Evolutionary conservation across 805 yeast species (phyloP).

Genomic region (Yarrowia alimentaria): DNA sequence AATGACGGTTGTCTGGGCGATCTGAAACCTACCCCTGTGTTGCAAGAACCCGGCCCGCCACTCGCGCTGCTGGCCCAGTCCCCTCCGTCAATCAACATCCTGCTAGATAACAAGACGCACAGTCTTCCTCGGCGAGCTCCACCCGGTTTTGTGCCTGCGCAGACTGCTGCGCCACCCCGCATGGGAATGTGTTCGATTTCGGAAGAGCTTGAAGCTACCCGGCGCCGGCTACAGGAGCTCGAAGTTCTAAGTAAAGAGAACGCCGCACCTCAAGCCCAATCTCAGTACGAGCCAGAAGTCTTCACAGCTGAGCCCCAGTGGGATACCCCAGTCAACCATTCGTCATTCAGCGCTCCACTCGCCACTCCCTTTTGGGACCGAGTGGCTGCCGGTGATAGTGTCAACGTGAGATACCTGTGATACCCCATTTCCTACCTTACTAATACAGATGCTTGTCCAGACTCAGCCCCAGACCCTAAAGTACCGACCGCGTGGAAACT

Average conservation of each 20-base stretch:
- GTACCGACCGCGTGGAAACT: constrained; percentile 15
- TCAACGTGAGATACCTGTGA: constrained; percentile 16
- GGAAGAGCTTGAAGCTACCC: constrained; percentile 4
- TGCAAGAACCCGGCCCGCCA: not conserved
- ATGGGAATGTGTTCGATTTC: constrained; percentile 2
- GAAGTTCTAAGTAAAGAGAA: constrained; percentile 7
- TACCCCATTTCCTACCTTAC: not conserved
- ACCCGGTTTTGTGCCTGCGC: too few relatives aligned
- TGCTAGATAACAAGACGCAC: not conserved
- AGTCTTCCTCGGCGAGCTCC: not conserved
- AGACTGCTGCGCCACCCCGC: too few relatives aligned
- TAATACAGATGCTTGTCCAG: too few relatives aligned
- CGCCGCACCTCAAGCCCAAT: constrained; percentile 1
- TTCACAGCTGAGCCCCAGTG: constrained; percentile 13
- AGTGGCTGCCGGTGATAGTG: not conserved
- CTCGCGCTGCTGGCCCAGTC: too few relatives aligned
- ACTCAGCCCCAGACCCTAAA: too few relatives aligned
- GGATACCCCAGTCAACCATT: constrained; percentile 13
- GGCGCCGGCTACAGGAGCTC: not conserved
- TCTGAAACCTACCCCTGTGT: constrained; percentile 12
- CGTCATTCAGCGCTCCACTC: constrained; percentile 11
- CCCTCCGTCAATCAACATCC: not conserved
- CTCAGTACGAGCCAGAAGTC: constrained; percentile 10
- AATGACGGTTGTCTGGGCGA: constrained; percentile 1
- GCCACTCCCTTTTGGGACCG: constrained; percentile 18